Evolutionary conservation across 345 rosid genomes (phyloP).

Genomic region (Turnera subulata): DNA sequence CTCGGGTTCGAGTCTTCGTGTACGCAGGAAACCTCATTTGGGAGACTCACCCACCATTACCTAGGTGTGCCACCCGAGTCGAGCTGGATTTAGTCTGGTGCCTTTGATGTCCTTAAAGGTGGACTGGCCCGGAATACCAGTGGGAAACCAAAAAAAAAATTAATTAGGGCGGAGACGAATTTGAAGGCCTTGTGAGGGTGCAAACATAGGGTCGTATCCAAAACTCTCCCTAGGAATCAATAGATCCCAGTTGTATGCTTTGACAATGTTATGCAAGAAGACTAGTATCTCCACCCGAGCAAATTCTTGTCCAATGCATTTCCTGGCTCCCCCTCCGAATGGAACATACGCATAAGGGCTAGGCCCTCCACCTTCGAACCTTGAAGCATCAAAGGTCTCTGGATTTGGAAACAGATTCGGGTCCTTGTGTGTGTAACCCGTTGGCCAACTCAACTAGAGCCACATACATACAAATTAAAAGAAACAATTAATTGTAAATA

Average conservation of each 20-base stretch:
- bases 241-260: constrained; percentile 8
- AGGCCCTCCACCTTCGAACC: not conserved
- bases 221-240: constrained; percentile 1
- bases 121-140: no score
- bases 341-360: not conserved
- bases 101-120: no score
- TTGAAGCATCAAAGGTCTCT: not conserved
- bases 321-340: constrained; percentile 11
- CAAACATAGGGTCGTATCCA: not conserved
- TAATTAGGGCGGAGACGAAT: not conserved
- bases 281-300: constrained; percentile 3
- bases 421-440: constrained; percentile 20
- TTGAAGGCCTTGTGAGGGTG: not conserved
- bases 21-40: no score
- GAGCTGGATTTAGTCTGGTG: no score
- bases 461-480: not conserved
- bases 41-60: no score
- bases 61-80: no score
- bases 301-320: constrained; percentile 8
- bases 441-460: constrained; percentile 6
- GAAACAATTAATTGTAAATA: no score
- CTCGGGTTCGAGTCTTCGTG: no score
- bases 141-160: no score
- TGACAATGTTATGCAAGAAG: constrained; percentile 6
- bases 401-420: constrained; percentile 7